Evolutionary conservation across 805 yeast genomes (phyloP).

Genomic region (Nakazawaea laoshanensis): DNA sequence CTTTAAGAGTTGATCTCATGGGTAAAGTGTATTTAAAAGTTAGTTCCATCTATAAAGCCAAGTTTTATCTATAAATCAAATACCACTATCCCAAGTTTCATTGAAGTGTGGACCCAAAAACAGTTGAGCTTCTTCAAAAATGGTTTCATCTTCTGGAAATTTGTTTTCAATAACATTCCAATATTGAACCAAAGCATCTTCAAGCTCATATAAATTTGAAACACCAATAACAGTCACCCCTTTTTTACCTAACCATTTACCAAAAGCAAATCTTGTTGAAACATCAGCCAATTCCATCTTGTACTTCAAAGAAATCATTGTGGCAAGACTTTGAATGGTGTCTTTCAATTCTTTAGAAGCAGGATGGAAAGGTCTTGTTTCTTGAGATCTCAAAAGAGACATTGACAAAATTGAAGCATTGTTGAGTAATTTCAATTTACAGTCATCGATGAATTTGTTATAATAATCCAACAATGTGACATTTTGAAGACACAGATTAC

Average conservation of each 20-base stretch:
- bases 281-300: constrained; percentile 70
- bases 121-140: constrained; percentile 33
- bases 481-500: constrained; percentile 79
- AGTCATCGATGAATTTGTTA: constrained; percentile 39
- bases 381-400: constrained; percentile 68
- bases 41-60: no score
- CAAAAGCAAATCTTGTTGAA: constrained; percentile 69
- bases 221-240: constrained; percentile 77
- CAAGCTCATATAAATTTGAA: constrained; percentile 53
- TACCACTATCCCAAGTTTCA: constrained; percentile 53
- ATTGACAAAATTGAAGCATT: constrained; percentile 85
- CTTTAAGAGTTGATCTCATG: no score
- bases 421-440: constrained; percentile 49
- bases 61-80: no score
- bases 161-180: constrained; percentile 32
- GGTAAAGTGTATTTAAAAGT: no score
- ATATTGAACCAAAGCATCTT: constrained; percentile 52
- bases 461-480: constrained; percentile 37
- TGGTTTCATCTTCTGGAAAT: constrained; percentile 27
- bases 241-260: constrained; percentile 39
- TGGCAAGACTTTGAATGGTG: constrained; percentile 39
- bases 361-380: constrained; percentile 76
- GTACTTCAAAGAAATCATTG: constrained; percentile 23
- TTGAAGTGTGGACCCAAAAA: constrained; percentile 46
- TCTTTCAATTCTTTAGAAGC: constrained; percentile 50